phyloP scores from a whole-genome alignment of 208 protist species.

The Crithidia brevicula region DNA sequence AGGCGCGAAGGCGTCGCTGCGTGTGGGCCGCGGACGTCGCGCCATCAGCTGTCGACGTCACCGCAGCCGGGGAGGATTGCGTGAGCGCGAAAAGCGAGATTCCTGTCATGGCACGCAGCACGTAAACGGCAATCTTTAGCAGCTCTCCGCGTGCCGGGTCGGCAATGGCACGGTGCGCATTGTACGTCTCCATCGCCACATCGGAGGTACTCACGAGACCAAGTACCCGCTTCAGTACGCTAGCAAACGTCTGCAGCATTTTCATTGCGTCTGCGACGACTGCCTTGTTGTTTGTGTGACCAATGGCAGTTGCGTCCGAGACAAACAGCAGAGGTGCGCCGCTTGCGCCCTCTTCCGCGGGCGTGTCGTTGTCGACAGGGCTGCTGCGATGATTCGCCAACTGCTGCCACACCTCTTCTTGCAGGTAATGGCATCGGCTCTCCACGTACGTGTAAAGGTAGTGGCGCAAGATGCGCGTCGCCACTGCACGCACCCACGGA shows the following conservation, averaged over 20 bases:
- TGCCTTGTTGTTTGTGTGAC: neutral
- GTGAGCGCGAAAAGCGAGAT: slow-evolving; percentile 48
- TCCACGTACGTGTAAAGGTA: slow-evolving; percentile 85
- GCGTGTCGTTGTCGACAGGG: slow-evolving; percentile 2
- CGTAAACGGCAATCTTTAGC: slow-evolving; percentile 76
- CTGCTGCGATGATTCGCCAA: neutral
- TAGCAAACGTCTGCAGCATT: slow-evolving; percentile 29
- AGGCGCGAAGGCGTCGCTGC: slow-evolving; percentile 14
- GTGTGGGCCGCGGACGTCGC: neutral
- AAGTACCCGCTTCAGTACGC: slow-evolving; percentile 52
- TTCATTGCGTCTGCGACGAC: slow-evolving; percentile 9
- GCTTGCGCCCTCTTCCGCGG: neutral
- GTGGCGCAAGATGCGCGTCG: slow-evolving; percentile 71
- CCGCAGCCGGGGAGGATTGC: slow-evolving; percentile 6
- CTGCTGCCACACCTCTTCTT: slow-evolving; percentile 37
- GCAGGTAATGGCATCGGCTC: slow-evolving; percentile 51
- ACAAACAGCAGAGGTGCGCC: slow-evolving; percentile 6
- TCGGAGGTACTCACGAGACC: slow-evolving; percentile 68
- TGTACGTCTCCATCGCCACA: slow-evolving; percentile 82
- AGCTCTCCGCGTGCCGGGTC: slow-evolving; percentile 64
- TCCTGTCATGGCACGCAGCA: slow-evolving; percentile 45
- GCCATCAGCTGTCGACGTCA: neutral
- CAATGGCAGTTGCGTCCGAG: neutral
- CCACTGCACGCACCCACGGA: slow-evolving; percentile 80
- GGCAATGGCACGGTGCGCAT: slow-evolving; percentile 70